Percentiles rank a stretch among this genome's conserved stretches.
Conservation (phyloP, 202 grass and related monocot species). For the Saccharum hybrid region DNA sequence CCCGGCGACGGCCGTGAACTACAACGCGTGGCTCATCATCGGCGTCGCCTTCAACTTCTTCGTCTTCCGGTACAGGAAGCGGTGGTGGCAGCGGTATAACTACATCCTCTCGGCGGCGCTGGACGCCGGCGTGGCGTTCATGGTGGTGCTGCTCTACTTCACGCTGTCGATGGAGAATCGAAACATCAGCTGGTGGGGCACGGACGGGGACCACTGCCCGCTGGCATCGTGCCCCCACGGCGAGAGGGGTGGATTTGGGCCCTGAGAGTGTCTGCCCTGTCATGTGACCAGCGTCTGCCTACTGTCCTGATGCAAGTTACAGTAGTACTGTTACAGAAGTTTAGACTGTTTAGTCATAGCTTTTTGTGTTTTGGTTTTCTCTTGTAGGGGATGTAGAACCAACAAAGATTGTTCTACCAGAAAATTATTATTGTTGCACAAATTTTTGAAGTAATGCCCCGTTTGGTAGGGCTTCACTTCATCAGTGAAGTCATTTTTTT, state of each 20-base stretch:
- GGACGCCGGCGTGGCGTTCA: too few species aligned
- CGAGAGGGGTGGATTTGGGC: conserved; percentile 48
- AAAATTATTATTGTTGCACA: not conserved
- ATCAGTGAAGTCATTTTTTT: too few species aligned
- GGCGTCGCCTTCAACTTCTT: conserved; percentile 85
- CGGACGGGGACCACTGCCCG: conserved; percentile 62
- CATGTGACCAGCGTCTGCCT: not conserved
- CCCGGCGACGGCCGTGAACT: conserved; percentile 72
- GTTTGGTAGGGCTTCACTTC: too few species aligned
- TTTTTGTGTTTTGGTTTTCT: not conserved
- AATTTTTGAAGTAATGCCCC: not conserved
- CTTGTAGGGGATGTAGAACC: not conserved
- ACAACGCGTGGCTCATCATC: conserved; percentile 67
- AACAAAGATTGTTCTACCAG: not conserved
- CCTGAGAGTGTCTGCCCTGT: conserved; percentile 4
- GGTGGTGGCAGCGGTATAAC: conserved; percentile 89
- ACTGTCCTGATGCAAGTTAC: not conserved
- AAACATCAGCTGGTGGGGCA: conserved; percentile 64
- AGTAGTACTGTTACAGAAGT: too few species aligned
- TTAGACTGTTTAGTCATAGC: not conserved
- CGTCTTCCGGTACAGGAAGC: conserved; percentile 72
- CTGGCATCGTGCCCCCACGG: conserved; percentile 71
- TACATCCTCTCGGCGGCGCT: conserved; percentile 83
- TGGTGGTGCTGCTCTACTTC: conserved; percentile 80
- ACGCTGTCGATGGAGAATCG: conserved; percentile 45